Base-by-base conservation (phyloP, 108 stramenopile genomes). In the Skeletonema potamos region DNA sequence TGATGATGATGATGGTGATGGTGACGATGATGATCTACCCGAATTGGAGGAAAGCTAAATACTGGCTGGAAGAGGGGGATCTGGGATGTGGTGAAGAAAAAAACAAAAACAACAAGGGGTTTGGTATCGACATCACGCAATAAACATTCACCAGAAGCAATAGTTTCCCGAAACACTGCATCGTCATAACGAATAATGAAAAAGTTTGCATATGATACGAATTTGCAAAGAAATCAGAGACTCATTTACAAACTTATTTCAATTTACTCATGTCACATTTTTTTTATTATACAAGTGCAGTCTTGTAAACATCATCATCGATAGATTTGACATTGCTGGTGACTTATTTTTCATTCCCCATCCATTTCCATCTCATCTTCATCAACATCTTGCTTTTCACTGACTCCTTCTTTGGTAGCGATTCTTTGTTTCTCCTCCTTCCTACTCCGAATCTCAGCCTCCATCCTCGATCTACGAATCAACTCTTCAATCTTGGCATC, bases 11-110 rank as follows among this genome's bases (percentile, higher is more conserved):
- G 89, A 85, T 54, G 92, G 86, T 57, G 89, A 79, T 24, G 8
- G 22, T 51, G 86, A 80, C 24, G 88, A 87, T 64, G 90, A 89
- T 64, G 93, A 92, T 72, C 66, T 94, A 63, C 93, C 93, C 0
- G 89, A 90, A 20, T 76, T 94, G 65, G 91, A 94, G 64, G 68
- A 81, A 60, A 62, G 26, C 70, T 28, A 72, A 51, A 46, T 72
- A 28, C 61, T 37, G 54, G 3, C 43, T 22, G n/a, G 58, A 58
- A 11, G 37, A 15, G 18, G 32, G 27, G 29, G 39, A 41, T 41
- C 15, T 41, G 39, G 15, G 39, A 41, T 41, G 39, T 41, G 39
- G 2, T 41, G 15, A 41, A 41, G 39, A 41, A 41, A 15, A 15
- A 41, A n/a, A 41, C 39, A 41, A 15, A 1, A 41, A n/a, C 39